Conservation (phyloP, 306 rosid species). For the Vigna hirtella region DNA sequence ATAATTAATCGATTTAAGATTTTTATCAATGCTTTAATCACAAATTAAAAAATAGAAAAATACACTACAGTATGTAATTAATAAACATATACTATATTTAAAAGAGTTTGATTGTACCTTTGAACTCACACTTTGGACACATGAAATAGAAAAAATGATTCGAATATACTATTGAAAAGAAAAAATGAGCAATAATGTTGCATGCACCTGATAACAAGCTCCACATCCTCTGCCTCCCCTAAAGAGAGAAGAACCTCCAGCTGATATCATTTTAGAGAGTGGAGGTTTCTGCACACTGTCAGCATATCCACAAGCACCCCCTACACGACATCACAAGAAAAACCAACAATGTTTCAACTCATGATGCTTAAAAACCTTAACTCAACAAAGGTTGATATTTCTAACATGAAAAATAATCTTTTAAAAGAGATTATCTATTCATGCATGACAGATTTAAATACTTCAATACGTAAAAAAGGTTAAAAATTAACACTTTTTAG, state of each 20-base stretch:
- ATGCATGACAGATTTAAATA: too few species aligned
- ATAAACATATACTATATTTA: neutral
- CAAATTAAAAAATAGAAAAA: too few species aligned
- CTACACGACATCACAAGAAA: slow-evolving; percentile 38
- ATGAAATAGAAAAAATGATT: neutral
- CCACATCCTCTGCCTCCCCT: slow-evolving; percentile 69
- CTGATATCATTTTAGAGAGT: slow-evolving; percentile 60
- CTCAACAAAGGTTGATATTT: too few species aligned
- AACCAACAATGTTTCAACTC: neutral
- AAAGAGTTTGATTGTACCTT: neutral
- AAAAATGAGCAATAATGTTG: neutral
- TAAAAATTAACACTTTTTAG: neutral
- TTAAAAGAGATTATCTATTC: neutral
- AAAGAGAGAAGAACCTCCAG: slow-evolving; percentile 68
- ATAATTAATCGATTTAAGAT: too few species aligned
- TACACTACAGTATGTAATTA: too few species aligned
- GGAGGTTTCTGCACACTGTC: slow-evolving; percentile 59
- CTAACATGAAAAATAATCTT: neutral
- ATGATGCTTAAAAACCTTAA: too few species aligned
- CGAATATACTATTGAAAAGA: neutral
- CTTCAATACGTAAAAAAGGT: neutral
- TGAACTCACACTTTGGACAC: neutral
- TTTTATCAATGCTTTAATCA: too few species aligned
- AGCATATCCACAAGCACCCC: slow-evolving; percentile 79
- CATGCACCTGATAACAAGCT: slow-evolving; percentile 73